phyloP scores from a whole-genome alignment of 371 early-diverging fungal species.

The Mucor racemosus region DNA sequence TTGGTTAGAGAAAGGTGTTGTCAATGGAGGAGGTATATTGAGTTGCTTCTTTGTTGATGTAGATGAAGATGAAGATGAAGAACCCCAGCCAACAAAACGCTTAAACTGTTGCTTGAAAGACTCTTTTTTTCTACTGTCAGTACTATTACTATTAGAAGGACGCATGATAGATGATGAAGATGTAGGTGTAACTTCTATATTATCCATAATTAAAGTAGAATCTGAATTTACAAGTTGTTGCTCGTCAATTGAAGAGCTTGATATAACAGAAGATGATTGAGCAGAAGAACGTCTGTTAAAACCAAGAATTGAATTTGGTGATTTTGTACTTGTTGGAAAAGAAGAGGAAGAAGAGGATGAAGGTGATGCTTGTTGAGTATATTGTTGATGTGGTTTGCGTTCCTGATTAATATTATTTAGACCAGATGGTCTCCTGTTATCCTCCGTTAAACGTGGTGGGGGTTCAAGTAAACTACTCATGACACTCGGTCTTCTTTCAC shows the following conservation, averaged over 20 bases:
- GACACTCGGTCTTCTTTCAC: conserved; percentile 24
- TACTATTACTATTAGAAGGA: conserved; percentile 7
- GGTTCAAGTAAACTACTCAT: conserved; percentile 16
- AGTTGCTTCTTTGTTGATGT: background rate
- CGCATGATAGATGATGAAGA: conserved; percentile 26
- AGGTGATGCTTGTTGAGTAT: conserved; percentile 11
- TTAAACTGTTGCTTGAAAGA: conserved; percentile 46
- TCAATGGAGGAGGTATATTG: conserved; percentile 16
- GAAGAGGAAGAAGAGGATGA: conserved; percentile 38
- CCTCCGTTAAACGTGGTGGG: conserved; percentile 27
- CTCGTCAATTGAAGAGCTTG: conserved; percentile 15
- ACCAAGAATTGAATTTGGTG: conserved; percentile 5
- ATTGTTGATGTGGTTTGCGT: conserved; percentile 38
- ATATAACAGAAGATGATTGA: conserved; percentile 26
- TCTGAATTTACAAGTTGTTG: background rate
- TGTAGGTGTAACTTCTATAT: conserved; percentile 19
- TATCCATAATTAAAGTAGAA: conserved; percentile 2
- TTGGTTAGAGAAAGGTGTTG: conserved; percentile 3
- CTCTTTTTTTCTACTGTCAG: conserved; percentile 30
- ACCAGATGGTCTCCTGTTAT: conserved; percentile 25
- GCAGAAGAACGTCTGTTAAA: conserved; percentile 19
- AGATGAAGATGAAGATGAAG: conserved; percentile 31
- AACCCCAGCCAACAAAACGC: conserved; percentile 52
- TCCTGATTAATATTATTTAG: conserved; percentile 26
- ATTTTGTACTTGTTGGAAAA: conserved; percentile 22